These are phyloP conservation scores for Lecanicillium sp. DNA, from an alignment of 2,329 filamentous ascomycete species.

Conservation along the genomic window DNA sequence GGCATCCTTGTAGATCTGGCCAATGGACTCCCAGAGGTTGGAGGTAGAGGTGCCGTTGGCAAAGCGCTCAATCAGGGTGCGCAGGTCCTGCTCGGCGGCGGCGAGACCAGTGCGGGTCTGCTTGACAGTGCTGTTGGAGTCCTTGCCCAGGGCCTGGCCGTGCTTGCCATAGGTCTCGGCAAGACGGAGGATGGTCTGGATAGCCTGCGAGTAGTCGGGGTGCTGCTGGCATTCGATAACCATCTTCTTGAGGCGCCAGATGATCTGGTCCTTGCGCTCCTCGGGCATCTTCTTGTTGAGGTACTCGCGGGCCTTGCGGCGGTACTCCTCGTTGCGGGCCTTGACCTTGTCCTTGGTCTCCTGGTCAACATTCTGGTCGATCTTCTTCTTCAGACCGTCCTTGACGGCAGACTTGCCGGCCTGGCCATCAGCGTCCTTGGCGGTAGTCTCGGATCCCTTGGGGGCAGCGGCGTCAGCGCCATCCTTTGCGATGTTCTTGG, in stretches of 20 bases:
- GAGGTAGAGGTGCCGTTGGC: constrained; percentile 89
- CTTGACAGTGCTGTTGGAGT: constrained; percentile 62
- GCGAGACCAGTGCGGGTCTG: constrained; percentile 62
- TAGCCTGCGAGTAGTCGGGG: constrained; percentile 85
- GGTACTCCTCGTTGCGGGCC: constrained; percentile 34
- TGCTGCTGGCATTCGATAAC: constrained; percentile 93
- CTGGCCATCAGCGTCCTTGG: constrained; percentile 40
- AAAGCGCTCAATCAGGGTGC: constrained; percentile 87
- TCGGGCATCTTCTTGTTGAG: constrained; percentile 79
- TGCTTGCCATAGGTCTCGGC: constrained; percentile 81
- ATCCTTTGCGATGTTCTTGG: constrained; percentile 50
- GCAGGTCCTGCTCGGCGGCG: constrained; percentile 65
- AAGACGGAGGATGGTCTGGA: constrained; percentile 75
- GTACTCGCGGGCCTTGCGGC: constrained; percentile 59
- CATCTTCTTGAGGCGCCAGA: constrained; percentile 96
- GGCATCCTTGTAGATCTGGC: constrained; percentile 78
- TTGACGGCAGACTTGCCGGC: constrained; percentile 24
- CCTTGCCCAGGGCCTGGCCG: constrained; percentile 54
- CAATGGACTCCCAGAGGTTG: constrained; percentile 77
- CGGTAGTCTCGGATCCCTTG: constrained; percentile 42
- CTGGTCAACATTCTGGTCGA: constrained; percentile 57
- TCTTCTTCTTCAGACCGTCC: constrained; percentile 46
- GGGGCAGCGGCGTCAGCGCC: constrained; percentile 45
- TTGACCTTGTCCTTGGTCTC: constrained; percentile 48
- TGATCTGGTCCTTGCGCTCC: constrained; percentile 85